phyloP scores from a whole-genome alignment of 2,329 filamentous ascomycete species.

The Huntiella bhutanensis region DNA sequence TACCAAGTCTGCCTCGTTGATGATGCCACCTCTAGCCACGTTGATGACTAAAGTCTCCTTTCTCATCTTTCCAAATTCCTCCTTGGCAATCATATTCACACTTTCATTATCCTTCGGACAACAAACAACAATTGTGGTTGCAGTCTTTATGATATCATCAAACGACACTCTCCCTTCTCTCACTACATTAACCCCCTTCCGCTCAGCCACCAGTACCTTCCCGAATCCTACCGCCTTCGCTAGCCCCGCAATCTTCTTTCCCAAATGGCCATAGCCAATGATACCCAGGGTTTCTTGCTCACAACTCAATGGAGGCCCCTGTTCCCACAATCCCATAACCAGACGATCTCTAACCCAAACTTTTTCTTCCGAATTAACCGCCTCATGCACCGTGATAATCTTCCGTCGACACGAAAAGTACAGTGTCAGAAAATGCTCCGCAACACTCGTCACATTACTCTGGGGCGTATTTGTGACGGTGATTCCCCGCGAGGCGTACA shows the following conservation, averaged over 20 bases:
- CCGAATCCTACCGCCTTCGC: slow-evolving; percentile 14
- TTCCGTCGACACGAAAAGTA: slow-evolving; percentile 9
- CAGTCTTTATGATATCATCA: slow-evolving; percentile 13
- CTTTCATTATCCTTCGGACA: slow-evolving; percentile 14
- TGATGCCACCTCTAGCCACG: slow-evolving; percentile 18
- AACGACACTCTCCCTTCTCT: slow-evolving; percentile 12
- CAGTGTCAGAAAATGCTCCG: slow-evolving; percentile 8
- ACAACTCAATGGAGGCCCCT: slow-evolving; percentile 15
- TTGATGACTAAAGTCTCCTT: slow-evolving; percentile 16
- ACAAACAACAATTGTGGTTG: slow-evolving; percentile 15
- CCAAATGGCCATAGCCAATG: slow-evolving; percentile 16
- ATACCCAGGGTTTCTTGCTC: slow-evolving; percentile 16
- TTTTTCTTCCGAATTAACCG: not conserved
- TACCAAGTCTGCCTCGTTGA: slow-evolving; percentile 20
- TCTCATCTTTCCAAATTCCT: slow-evolving; percentile 13
- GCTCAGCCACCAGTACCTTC: slow-evolving; percentile 14
- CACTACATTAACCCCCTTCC: slow-evolving; percentile 12
- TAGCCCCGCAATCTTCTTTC: slow-evolving; percentile 14
- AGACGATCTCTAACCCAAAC: slow-evolving; percentile 4
- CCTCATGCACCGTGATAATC: slow-evolving; percentile 1
- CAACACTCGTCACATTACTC: slow-evolving; percentile 7
- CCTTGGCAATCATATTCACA: slow-evolving; percentile 12
- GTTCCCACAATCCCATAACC: slow-evolving; percentile 5
- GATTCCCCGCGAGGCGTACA: slow-evolving; percentile 5
- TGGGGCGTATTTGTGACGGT: slow-evolving; percentile 9